phyloP scores from a whole-genome alignment of 495 filamentous ascomycete genomes.

The Xylaria palmicola region DNA sequence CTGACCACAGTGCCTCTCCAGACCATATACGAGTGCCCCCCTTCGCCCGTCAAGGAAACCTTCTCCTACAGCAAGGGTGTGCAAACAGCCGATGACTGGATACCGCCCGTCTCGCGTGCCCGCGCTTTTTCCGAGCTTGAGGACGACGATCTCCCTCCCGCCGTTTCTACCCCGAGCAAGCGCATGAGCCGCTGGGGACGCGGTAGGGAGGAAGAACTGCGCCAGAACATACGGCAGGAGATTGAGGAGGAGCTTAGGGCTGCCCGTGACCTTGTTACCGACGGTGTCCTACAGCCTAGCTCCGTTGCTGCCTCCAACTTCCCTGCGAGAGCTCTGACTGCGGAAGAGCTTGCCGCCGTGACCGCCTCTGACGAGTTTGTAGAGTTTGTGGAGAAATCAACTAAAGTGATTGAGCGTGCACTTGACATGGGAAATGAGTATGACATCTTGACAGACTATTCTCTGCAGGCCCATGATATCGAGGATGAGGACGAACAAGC shows the following conservation, averaged over 20 bases:
- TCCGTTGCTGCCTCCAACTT: constrained; percentile 55
- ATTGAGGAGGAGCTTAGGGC: constrained; percentile 88
- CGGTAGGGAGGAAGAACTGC: constrained; percentile 83
- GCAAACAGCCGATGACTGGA: constrained; percentile 71
- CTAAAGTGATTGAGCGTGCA: constrained; percentile 95
- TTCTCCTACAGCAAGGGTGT: constrained; percentile 95
- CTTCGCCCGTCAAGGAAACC: constrained; percentile 72
- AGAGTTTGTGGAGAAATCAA: constrained; percentile 92
- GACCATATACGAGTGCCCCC: constrained; percentile 72
- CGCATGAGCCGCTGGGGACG: constrained; percentile 71
- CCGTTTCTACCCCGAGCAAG: constrained; percentile 57
- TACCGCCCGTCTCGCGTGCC: constrained; percentile 48
- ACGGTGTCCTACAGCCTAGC: constrained; percentile 47
- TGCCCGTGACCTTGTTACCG: constrained; percentile 55
- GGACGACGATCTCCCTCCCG: constrained; percentile 43
- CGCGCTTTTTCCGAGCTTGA: constrained; percentile 56
- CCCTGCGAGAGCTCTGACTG: constrained; percentile 75
- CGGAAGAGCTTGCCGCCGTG: constrained; percentile 87
- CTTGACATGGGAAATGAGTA: constrained; percentile 76
- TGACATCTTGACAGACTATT: constrained; percentile 93
- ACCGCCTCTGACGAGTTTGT: constrained; percentile 91
- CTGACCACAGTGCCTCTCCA: constrained; percentile 65
- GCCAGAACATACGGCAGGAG: constrained; percentile 79
- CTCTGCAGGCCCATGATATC: constrained; percentile 67
- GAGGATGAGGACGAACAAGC: constrained; percentile 84